Conservation (phyloP, 2,329 filamentous ascomycete species). For the Xylariaceae sp. region DNA sequence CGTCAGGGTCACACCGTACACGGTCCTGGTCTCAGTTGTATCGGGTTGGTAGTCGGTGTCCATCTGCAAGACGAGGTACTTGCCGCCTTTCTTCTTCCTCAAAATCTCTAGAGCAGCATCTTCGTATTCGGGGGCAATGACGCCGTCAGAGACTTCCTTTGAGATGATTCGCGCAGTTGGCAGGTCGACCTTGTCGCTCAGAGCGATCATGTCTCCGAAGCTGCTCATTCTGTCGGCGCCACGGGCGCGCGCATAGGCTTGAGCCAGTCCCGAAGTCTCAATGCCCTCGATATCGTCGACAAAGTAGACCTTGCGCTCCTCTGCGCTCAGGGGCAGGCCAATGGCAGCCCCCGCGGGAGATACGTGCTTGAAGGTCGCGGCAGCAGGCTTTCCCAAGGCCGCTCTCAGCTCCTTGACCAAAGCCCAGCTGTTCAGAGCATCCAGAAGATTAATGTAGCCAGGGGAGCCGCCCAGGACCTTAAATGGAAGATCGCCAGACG, state of each 20-base stretch:
- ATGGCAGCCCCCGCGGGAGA: conserved; percentile 95
- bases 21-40: conserved; percentile 74
- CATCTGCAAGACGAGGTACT: conserved; percentile 93
- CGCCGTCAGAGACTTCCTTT: conserved; percentile 93
- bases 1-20: conserved; percentile 81
- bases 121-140: conserved; percentile 84
- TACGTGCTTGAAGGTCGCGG: conserved; percentile 98
- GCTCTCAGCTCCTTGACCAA: conserved; percentile 93
- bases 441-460: conserved; percentile 95
- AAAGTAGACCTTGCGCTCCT: conserved; percentile 96
- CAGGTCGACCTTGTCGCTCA: conserved; percentile 84
- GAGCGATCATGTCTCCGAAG: conserved; percentile 92
- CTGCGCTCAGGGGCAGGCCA: conserved; percentile 74
- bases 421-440: conserved; percentile 94
- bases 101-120: conserved; percentile 82
- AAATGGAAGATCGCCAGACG: conserved; percentile 74
- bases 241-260: conserved; percentile 91
- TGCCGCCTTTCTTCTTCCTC: conserved; percentile 96
- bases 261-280: conserved; percentile 76
- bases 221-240: conserved; percentile 98
- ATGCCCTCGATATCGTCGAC: conserved; percentile 91
- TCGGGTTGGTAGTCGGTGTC: conserved; percentile 77
- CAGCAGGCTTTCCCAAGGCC: conserved; percentile 79
- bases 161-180: conserved; percentile 96
- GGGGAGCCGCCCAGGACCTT: conserved; percentile 85